Evolutionary conservation across 805 yeast species (phyloP).

Genomic region (Teunomyces atbi): DNA sequence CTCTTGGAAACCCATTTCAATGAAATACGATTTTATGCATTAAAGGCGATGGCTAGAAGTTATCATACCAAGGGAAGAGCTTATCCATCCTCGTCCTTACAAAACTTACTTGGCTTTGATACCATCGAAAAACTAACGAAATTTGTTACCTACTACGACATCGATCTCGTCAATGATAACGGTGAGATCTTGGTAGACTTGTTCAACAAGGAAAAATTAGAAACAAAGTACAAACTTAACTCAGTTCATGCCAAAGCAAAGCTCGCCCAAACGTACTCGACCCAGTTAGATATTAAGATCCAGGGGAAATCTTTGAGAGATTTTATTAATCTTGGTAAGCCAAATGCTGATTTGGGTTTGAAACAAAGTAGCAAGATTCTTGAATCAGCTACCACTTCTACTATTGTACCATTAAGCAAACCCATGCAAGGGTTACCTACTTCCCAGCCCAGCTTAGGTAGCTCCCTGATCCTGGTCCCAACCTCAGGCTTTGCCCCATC

Average conservation of each 20-base stretch:
- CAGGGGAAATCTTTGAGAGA: constrained; percentile 19
- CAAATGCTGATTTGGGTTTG: constrained; percentile 27
- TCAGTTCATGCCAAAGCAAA: constrained; percentile 40
- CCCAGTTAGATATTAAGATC: constrained; percentile 28
- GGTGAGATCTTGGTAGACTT: constrained; percentile 35
- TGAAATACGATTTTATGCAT: constrained; percentile 71
- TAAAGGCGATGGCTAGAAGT: constrained; percentile 63
- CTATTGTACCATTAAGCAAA: no score
- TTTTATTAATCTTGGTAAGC: constrained; percentile 35
- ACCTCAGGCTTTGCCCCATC: neutral
- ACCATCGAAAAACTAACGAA: constrained; percentile 47
- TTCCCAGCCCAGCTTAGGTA: neutral
- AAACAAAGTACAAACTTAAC: constrained; percentile 36
- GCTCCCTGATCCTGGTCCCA: neutral
- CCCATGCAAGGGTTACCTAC: no score
- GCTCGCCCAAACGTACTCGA: constrained; percentile 33
- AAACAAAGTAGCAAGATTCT: constrained; percentile 6
- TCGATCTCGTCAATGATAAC: constrained; percentile 36
- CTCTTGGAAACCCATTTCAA: constrained; percentile 77
- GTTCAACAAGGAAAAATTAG: constrained; percentile 42
- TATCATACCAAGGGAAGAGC: constrained; percentile 73
- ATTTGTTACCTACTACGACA: constrained; percentile 65
- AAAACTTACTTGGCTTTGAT: constrained; percentile 64
- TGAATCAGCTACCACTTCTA: neutral
- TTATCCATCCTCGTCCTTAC: constrained; percentile 48